Conservation (phyloP, 306 rosid genomes). For the Cucurbita moschata region DNA sequence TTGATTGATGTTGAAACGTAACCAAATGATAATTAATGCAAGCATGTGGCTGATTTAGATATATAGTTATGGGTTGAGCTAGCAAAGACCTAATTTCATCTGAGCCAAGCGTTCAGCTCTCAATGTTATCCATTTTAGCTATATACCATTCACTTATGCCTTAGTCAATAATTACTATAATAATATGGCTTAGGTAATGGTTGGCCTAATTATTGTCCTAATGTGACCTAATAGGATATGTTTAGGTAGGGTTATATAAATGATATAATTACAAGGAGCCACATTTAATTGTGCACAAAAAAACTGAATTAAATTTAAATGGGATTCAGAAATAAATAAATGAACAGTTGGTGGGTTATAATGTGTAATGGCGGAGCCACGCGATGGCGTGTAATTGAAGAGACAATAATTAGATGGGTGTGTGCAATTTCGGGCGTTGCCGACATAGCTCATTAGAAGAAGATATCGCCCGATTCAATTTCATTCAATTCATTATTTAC, state of each 20-base stretch:
- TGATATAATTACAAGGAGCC: neutral
- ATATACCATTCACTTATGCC: no score
- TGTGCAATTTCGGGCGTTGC: neutral
- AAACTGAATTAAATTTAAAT: no score
- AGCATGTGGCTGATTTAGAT: neutral
- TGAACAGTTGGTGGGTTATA: neutral
- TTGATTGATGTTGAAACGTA: neutral
- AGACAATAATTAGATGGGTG: neutral
- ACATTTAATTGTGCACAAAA: neutral
- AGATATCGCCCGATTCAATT: neutral
- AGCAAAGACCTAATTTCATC: neutral
- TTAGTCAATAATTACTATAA: no score
- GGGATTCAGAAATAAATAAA: neutral
- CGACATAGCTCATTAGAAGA: neutral
- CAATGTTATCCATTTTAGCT: no score
- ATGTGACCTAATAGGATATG: no score
- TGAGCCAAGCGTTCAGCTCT: no score
- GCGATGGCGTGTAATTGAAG: slow-evolving; percentile 3
- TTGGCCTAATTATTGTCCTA: no score
- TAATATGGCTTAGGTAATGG: no score
- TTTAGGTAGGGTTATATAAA: no score
- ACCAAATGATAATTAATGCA: neutral
- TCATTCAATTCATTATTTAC: neutral
- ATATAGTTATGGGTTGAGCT: neutral
- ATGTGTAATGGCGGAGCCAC: neutral